Conservation (phyloP, 2,329 filamentous ascomycete species). For the Alternaria consortialis region DNA sequence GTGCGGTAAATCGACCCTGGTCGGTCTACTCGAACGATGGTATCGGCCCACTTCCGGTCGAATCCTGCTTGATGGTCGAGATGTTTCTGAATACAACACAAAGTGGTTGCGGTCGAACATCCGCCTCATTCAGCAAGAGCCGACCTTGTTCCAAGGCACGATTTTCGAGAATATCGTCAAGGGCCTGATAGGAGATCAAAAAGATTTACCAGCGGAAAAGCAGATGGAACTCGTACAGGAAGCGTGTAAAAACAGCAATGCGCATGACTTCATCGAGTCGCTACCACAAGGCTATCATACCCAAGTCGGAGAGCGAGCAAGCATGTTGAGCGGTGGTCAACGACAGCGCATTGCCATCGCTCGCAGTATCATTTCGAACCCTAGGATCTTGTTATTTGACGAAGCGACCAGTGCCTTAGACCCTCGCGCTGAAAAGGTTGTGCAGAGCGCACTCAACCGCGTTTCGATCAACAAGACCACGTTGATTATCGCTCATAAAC, state of each 20-base stretch:
- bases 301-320: constrained; percentile 4
- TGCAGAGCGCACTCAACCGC: constrained; percentile 88
- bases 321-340: constrained; percentile 72
- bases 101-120: constrained; percentile 70
- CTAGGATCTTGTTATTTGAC: constrained; percentile 88
- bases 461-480: constrained; percentile 87
- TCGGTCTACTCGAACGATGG: constrained; percentile 89
- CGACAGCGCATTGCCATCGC: constrained; percentile 97
- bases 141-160: constrained; percentile 56
- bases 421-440: constrained; percentile 91
- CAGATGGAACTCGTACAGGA: constrained; percentile 1
- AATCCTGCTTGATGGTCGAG: constrained; percentile 72
- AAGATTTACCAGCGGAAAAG: neutral
- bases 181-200: constrained; percentile 45
- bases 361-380: constrained; percentile 85
- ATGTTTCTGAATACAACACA: constrained; percentile 60
- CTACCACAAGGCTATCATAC: constrained; percentile 1
- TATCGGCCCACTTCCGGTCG: constrained; percentile 81
- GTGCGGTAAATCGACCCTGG: constrained; percentile 90
- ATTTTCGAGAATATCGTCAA: constrained; percentile 60
- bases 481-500: constrained; percentile 90
- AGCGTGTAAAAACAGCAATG: constrained; percentile 1
- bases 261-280: neutral
- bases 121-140: constrained; percentile 66
- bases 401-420: constrained; percentile 94